Conservation (phyloP, 495 filamentous ascomycete genomes). For the Daldinia vernicosa region DNA sequence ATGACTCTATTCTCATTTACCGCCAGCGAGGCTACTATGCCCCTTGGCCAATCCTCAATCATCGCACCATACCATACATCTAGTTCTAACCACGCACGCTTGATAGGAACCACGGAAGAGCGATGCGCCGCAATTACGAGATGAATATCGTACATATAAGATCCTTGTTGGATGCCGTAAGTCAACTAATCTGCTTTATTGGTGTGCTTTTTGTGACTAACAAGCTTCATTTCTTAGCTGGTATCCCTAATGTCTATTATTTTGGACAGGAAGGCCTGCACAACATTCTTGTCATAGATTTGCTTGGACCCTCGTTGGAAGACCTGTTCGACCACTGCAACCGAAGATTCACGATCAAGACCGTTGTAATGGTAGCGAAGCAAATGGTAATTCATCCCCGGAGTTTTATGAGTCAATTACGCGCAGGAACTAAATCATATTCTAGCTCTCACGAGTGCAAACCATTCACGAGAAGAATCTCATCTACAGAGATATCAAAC, state of each 20-base stretch:
- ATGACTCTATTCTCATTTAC: not conserved
- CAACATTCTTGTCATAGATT: slow-evolving; percentile 98
- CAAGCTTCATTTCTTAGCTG: slow-evolving; percentile 65
- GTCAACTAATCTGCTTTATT: slow-evolving; percentile 52
- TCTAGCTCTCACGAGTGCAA: slow-evolving; percentile 91
- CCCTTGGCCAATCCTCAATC: slow-evolving; percentile 5
- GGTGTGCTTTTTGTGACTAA: slow-evolving; percentile 23
- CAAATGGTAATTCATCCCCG: slow-evolving; percentile 83
- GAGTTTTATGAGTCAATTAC: not conserved
- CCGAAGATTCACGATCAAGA: slow-evolving; percentile 94
- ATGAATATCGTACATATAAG: slow-evolving; percentile 99
- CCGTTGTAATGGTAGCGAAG: slow-evolving; percentile 99
- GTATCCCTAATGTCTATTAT: slow-evolving; percentile 99
- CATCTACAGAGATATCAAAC: slow-evolving; percentile 99
- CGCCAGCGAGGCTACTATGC: not conserved
- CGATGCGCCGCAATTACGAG: slow-evolving; percentile 95
- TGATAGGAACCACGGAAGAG: slow-evolving; percentile 95
- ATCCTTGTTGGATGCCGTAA: slow-evolving; percentile 98
- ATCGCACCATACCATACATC: not conserved
- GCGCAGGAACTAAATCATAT: slow-evolving; percentile 14
- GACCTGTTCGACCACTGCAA: slow-evolving; percentile 99
- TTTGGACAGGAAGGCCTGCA: slow-evolving; percentile 99
- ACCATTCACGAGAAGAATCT: slow-evolving; percentile 99
- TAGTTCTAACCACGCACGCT: slow-evolving; percentile 18
- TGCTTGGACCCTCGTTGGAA: slow-evolving; percentile 94